Evolutionary conservation across 345 rosid genomes (phyloP), one percentile per base, ranked within the genome.

Genomic region (Sisymbrium altissimum): DNA sequence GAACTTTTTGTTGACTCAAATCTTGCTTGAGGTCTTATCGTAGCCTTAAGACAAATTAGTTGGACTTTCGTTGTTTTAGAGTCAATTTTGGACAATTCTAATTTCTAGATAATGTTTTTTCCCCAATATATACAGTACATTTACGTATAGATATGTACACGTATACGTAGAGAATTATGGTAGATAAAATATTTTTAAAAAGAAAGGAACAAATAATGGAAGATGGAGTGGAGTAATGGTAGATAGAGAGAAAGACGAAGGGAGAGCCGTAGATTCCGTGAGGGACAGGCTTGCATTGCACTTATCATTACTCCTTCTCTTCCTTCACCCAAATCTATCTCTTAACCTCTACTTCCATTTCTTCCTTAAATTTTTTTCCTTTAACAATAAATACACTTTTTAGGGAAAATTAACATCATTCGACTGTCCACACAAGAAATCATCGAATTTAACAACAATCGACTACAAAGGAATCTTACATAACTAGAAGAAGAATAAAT

Each of bases 281-380:
- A 77, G 75, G 64, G 78, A 81, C 84, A 83, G 83, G 74, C 90
- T 86, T 67, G 78, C 78, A 67, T 66, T 83, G 75, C 85, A 74
- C 74, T 76, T 35, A 53, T 55, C 58, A 60, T 70, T 5, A 57
- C 60, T 50, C 19, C n/a, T n/a, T 57, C 50, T 3, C 32, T 62
- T 30, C 39, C 50, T 63, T 30, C 25, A 53, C 61, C 67, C 48
- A 33, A 62, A 62, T 33, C 36, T 40, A 39, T 61, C 70, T 43
- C 64, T 75, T 60, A 14, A 54, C 10, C 65, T 60, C 29, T 56
- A 27, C 32, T 57, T 58, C 23, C 53, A 3, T 61, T 27, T 64
- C 39, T 29, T 40, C 21, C 35, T 6, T 32, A 23, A 18, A 46
- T 0, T n/a, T n/a, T n/a, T n/a, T n/a, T n/a, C n/a, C n/a, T n/a